Conservation (phyloP, 2,329 filamentous ascomycete species). For the Monilinia laxa region DNA sequence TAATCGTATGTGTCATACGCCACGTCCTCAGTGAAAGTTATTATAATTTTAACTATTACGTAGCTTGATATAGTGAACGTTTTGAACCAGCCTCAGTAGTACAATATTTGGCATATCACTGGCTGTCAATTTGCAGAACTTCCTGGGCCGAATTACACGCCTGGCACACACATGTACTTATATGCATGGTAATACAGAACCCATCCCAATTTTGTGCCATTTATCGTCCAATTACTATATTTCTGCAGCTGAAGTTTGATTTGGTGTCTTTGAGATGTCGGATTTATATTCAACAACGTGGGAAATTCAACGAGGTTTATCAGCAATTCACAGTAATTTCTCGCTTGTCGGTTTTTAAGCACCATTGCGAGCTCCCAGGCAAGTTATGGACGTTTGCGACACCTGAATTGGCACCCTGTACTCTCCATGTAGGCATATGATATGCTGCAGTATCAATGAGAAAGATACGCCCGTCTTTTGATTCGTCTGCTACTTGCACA, state of each 20-base stretch:
- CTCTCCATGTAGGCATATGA: constrained; percentile 48
- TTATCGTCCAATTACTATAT: neutral
- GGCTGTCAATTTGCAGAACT: neutral
- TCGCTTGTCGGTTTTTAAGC: constrained; percentile 31
- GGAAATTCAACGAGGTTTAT: neutral
- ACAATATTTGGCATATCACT: neutral
- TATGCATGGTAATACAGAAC: neutral
- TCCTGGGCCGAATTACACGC: neutral
- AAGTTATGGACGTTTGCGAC: constrained; percentile 46
- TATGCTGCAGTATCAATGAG: constrained; percentile 53
- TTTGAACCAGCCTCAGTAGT: neutral
- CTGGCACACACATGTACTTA: neutral
- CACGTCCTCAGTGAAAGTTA: neutral
- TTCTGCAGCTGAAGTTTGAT: neutral
- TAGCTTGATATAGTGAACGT: neutral
- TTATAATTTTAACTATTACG: neutral
- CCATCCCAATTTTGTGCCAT: neutral
- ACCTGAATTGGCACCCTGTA: constrained; percentile 45
- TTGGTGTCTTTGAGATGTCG: neutral
- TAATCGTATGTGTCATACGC: neutral
- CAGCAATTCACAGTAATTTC: constrained; percentile 33
- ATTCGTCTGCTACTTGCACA: constrained; percentile 37
- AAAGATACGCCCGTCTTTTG: constrained; percentile 40
- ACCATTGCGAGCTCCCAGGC: constrained; percentile 46
- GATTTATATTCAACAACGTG: neutral